Evolutionary conservation across 1,284 basidiomycete species (phyloP).

Genomic region (Malassezia restricta): DNA sequence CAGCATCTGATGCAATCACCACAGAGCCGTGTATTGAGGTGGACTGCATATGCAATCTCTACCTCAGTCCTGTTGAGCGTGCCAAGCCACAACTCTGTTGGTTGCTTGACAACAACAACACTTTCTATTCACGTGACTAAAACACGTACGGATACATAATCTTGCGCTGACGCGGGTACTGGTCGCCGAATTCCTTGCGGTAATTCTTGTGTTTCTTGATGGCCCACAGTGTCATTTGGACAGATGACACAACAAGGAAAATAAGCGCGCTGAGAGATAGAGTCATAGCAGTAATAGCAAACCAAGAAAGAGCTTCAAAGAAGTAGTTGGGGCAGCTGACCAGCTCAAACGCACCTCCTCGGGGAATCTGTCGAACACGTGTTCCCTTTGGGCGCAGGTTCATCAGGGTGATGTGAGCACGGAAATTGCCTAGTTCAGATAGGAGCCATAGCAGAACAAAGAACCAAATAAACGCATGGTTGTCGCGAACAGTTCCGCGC

Average conservation of each 20-base stretch:
- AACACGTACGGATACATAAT: conserved; percentile 67
- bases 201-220: conserved; percentile 80
- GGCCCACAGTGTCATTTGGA: conserved; percentile 78
- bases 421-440: conserved; percentile 73
- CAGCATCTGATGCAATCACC: neutral
- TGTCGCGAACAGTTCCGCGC: conserved; percentile 58
- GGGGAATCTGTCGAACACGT: conserved; percentile 67
- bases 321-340: conserved; percentile 90
- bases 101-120: neutral
- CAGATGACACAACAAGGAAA: conserved; percentile 60
- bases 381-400: conserved; percentile 70
- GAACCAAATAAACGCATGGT: conserved; percentile 58
- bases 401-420: conserved; percentile 69
- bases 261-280: conserved; percentile 54
- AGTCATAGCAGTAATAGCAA: conserved; percentile 64
- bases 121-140: conserved; percentile 9
- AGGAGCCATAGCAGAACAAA: conserved; percentile 63
- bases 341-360: conserved; percentile 64
- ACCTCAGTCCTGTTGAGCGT: neutral
- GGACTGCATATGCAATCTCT: neutral
- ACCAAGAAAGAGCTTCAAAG: conserved; percentile 72
- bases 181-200: conserved; percentile 75
- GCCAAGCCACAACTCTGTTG: neutral
- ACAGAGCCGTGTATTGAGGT: neutral
- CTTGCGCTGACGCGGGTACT: conserved; percentile 65